These are phyloP conservation scores for Imleria badia DNA, from an alignment of 768 basidiomycete species.

Conservation along the genomic window DNA sequence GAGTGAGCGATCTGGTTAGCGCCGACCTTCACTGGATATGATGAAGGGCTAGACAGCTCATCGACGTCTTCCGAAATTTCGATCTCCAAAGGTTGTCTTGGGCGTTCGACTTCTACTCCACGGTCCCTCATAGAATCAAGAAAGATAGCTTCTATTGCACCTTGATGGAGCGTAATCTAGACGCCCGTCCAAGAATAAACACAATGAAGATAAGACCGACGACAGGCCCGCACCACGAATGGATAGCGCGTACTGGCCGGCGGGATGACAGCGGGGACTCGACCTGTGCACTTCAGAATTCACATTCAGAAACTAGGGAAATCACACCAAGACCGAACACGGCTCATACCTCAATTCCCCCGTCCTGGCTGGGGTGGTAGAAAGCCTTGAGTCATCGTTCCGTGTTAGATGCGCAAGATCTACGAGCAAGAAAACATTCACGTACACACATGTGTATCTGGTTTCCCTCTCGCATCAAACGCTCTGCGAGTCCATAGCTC, in stretches of 20 bases:
- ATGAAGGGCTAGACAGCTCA: constrained; percentile 32
- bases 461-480: constrained; percentile 60
- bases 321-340: not conserved
- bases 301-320: not conserved
- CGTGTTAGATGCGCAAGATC: not conserved
- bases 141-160: constrained; percentile 43
- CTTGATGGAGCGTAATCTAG: constrained; percentile 40
- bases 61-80: constrained; percentile 36
- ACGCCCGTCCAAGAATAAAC: not conserved
- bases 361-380: constrained; percentile 63
- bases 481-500: constrained; percentile 77
- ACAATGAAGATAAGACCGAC: not conserved
- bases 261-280: constrained; percentile 60
- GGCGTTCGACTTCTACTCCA: constrained; percentile 37
- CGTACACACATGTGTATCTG: constrained; percentile 70
- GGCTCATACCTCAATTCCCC: constrained; percentile 56
- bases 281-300: constrained; percentile 52
- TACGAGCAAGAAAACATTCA: not conserved
- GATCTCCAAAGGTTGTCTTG: constrained; percentile 31
- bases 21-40: constrained; percentile 33
- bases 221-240: constrained; percentile 52
- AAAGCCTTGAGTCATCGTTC: constrained; percentile 50
- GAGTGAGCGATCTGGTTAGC: not conserved
- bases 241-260: constrained; percentile 61
- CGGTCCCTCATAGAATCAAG: constrained; percentile 37